Evolutionary conservation across 441 rosid genomes (phyloP).

Genomic region (Bruguiera hainesii): DNA sequence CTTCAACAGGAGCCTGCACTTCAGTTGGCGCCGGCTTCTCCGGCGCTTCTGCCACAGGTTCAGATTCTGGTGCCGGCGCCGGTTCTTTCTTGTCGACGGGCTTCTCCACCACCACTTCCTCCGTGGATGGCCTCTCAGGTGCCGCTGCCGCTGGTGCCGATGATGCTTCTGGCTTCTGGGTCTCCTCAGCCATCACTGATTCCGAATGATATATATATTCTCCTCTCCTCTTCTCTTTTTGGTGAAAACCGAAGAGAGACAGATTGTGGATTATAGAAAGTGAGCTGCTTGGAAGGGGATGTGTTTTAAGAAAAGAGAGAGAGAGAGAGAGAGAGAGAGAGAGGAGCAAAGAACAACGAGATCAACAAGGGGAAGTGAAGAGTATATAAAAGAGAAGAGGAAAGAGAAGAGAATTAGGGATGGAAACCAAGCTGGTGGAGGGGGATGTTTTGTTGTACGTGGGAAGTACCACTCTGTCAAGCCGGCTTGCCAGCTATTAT

Average conservation of each 20-base stretch:
- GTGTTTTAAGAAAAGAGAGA: too few relatives aligned
- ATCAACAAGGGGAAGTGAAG: background rate
- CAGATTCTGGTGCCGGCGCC: conserved; percentile 26
- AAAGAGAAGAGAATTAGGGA: too few relatives aligned
- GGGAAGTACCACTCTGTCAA: too few relatives aligned
- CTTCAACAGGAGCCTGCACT: conserved; percentile 17
- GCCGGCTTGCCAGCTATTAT: too few relatives aligned
- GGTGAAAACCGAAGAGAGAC: background rate
- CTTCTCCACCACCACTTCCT: conserved; percentile 16
- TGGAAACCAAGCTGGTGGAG: too few relatives aligned
- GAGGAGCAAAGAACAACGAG: background rate
- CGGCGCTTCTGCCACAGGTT: conserved; percentile 14
- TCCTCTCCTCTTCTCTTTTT: background rate
- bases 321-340: background rate
- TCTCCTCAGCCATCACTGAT: conserved; percentile 56
- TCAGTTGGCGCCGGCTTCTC: conserved; percentile 25
- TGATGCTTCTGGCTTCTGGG: conserved; percentile 15
- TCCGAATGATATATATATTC: background rate
- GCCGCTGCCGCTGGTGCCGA: background rate
- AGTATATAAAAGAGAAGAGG: background rate
- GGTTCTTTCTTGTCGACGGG: conserved; percentile 23
- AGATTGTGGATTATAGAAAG: too few relatives aligned
- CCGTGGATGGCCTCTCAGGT: background rate
- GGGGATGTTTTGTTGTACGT: too few relatives aligned
- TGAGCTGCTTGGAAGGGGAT: too few relatives aligned